phyloP scores from a whole-genome alignment of 2,329 filamentous ascomycete species.

The Exophiala viscosa region DNA sequence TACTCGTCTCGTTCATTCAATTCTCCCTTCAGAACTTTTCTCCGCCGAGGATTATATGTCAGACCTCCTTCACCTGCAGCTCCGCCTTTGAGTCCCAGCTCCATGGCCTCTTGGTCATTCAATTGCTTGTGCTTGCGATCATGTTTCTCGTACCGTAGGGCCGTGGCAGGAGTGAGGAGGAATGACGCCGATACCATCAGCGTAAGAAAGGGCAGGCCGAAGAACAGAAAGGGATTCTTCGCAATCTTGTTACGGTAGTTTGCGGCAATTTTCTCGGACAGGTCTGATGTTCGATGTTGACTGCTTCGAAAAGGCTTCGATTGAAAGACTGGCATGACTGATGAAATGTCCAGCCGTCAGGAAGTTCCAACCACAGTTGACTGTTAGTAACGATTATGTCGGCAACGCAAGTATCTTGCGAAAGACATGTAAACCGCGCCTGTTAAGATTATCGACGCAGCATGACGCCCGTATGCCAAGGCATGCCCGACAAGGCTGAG shows the following conservation, averaged over 20 bases:
- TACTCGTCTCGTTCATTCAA: conserved; percentile 45
- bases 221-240: conserved; percentile 82
- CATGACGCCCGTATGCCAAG: too few relatives aligned
- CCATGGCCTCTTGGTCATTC: conserved; percentile 79
- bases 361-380: not conserved
- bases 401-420: too few relatives aligned
- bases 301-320: conserved; percentile 63
- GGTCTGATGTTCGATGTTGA: conserved; percentile 27
- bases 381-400: too few relatives aligned
- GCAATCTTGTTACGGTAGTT: conserved; percentile 72
- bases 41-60: conserved; percentile 43
- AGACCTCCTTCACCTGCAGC: conserved; percentile 74
- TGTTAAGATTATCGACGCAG: too few relatives aligned
- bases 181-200: conserved; percentile 92
- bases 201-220: conserved; percentile 86
- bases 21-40: conserved; percentile 27
- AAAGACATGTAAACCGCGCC: too few relatives aligned
- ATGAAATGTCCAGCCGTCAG: too few relatives aligned
- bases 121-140: conserved; percentile 85
- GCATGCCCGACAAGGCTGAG: too few relatives aligned
- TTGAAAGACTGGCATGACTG: conserved; percentile 59
- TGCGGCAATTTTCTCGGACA: conserved; percentile 57
- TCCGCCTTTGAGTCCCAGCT: conserved; percentile 69
- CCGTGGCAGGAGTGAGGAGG: conserved; percentile 88
- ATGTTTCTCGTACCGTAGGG: conserved; percentile 87